Evolutionary conservation across 1,284 basidiomycete species (phyloP), one percentile per base, ranked within the genome.

Genomic region (Puccinia novopanici): DNA sequence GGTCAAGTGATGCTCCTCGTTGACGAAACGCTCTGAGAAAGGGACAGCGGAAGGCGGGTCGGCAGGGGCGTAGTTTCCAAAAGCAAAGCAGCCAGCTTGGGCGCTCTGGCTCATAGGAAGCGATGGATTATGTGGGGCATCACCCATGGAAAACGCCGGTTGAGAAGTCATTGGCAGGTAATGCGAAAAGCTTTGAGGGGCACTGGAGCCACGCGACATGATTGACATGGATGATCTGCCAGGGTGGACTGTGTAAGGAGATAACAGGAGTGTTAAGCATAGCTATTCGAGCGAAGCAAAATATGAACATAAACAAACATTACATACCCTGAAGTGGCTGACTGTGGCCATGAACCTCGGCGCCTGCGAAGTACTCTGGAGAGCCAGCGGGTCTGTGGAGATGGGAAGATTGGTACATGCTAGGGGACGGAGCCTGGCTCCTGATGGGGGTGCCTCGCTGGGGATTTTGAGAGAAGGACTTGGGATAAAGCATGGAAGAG

Each of bases 291-390:
- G 27, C 6, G n/a, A 63, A 52, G 27, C 19, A 19, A 48, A 55
- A 40, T 22, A 30, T 3, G 48, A 34, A 2, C 34, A 34, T 34
- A n/a, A n/a, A n/a, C n/a, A n/a, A n/a, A n/a, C 1, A 22, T 42
- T 17, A 34, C 76, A 10, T 27, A 79, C 76, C 76, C 70, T 72
- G 76, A 6, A 71, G 17, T 34, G 68, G 45, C 19, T 79, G 76
- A 48, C 40, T 71, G 17, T 22, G 30, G 24, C 24, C 54, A 37
- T 50, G 52, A 12, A 48, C n/a, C 13, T 55, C 72, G 9, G 54
- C 22, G 8, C 40, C n/a, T 17, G 34, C 15, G 13, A 45, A 74
- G 57, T 42, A 74, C 12, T 74, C 40, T 19, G 55, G 40, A 9
- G 72, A 48, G 52, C 48, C 42, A 34, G 61, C 57, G 15, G 74